phyloP scores from a whole-genome alignment of 2,329 filamentous ascomycete species.

The Chaetomium olivaceum region DNA sequence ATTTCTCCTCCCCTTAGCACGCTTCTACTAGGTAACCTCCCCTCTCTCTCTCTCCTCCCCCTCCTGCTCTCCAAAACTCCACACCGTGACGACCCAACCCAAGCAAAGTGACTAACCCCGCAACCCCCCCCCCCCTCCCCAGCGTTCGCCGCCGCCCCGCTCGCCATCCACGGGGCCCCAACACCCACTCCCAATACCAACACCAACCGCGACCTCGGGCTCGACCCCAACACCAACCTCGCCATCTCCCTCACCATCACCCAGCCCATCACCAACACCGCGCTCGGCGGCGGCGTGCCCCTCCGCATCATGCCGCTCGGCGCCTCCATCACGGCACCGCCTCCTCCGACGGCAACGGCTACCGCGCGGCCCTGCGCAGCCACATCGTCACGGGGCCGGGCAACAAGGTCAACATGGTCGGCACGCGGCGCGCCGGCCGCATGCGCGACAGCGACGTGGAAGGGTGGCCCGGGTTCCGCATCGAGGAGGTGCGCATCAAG shows the following conservation, averaged over 20 bases:
- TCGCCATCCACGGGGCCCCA: background rate
- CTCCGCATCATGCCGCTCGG: conserved; percentile 48
- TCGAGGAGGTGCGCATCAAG: conserved; percentile 41
- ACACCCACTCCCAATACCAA: background rate
- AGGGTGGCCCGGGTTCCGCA: conserved; percentile 46
- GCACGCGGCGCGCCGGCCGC: conserved; percentile 41
- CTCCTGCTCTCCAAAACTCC: too few relatives aligned
- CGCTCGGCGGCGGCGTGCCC: conserved; percentile 32
- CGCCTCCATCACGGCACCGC: conserved; percentile 45
- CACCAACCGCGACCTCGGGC: background rate
- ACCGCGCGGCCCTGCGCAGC: conserved; percentile 39
- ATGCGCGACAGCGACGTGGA: conserved; percentile 48
- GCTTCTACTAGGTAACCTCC: background rate
- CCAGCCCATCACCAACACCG: background rate
- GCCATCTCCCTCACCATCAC: background rate
- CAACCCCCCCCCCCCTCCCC: background rate
- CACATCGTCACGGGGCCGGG: conserved; percentile 37
- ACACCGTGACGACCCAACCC: too few relatives aligned
- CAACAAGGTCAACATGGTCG: conserved; percentile 45
- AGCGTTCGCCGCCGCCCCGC: background rate
- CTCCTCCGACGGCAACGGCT: conserved; percentile 40
- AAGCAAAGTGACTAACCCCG: background rate
- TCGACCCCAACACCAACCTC: background rate
- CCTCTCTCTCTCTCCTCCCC: background rate
- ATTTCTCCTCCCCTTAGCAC: background rate